Evolutionary conservation across 306 rosid genomes (phyloP).

Genomic region (Vicia villosa): DNA sequence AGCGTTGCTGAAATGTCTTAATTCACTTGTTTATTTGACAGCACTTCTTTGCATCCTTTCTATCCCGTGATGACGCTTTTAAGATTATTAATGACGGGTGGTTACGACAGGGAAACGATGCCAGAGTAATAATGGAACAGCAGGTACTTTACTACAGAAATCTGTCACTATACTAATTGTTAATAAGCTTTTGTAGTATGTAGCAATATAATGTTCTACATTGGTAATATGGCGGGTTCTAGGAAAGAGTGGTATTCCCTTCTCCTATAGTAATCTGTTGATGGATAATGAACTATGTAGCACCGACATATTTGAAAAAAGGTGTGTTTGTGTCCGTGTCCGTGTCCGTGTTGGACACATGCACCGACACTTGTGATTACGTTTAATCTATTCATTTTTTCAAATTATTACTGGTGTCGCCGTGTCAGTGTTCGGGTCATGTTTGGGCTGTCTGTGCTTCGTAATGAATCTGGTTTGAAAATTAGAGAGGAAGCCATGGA

Average conservation of each 20-base stretch:
- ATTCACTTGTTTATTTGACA: slow-evolving; percentile 49
- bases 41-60: slow-evolving; percentile 90
- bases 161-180: slow-evolving; percentile 17
- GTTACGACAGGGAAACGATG: slow-evolving; percentile 51
- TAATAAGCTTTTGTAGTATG: slow-evolving; percentile 24
- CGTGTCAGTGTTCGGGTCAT: too few species aligned
- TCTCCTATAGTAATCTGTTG: slow-evolving; percentile 7
- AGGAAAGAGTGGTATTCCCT: slow-evolving; percentile 1
- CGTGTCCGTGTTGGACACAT: too few species aligned
- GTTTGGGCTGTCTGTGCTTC: too few species aligned
- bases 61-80: slow-evolving; percentile 94
- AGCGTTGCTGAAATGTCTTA: slow-evolving; percentile 38
- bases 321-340: too few species aligned
- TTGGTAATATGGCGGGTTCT: neutral
- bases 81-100: slow-evolving; percentile 84
- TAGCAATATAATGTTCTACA: neutral
- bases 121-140: slow-evolving; percentile 50
- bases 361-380: too few species aligned
- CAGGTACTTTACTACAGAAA: slow-evolving; percentile 52
- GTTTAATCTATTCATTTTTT: too few species aligned
- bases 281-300: too few species aligned
- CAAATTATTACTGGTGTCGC: too few species aligned
- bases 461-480: slow-evolving; percentile 13
- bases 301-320: too few species aligned
- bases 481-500: slow-evolving; percentile 11